Evolutionary conservation across 2,329 filamentous ascomycete genomes (phyloP).

Genomic region (Setomelanomma holmii): DNA sequence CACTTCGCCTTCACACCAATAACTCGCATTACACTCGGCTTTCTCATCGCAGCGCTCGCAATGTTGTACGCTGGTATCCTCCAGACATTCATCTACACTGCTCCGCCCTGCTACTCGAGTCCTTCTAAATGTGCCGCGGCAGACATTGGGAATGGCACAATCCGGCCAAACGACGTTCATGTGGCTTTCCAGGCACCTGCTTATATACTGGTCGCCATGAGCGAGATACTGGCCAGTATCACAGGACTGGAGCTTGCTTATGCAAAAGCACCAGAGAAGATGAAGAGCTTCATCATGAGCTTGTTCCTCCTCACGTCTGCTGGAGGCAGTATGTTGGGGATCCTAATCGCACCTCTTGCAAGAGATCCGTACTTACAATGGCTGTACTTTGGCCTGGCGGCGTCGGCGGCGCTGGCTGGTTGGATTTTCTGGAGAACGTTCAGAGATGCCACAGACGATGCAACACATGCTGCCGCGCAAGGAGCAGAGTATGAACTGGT

Average conservation of each 20-base stretch:
- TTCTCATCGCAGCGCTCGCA: constrained; percentile 60
- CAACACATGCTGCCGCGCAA: constrained; percentile 4
- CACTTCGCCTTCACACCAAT: constrained; percentile 57
- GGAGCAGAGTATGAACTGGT: constrained; percentile 25
- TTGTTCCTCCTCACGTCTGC: constrained; percentile 68
- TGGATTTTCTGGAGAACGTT: constrained; percentile 62
- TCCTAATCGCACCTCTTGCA: constrained; percentile 66
- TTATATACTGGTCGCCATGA: constrained; percentile 54
- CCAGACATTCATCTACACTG: constrained; percentile 63
- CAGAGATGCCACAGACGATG: constrained; percentile 23
- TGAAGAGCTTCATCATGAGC: constrained; percentile 60
- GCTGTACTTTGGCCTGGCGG: constrained; percentile 68
- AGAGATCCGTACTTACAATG: constrained; percentile 71
- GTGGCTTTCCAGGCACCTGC: constrained; percentile 55
- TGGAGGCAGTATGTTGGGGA: constrained; percentile 65
- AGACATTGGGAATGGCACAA: constrained; percentile 37
- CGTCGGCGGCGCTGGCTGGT: constrained; percentile 57
- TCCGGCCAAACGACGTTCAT: constrained; percentile 52
- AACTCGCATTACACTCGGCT: constrained; percentile 61
- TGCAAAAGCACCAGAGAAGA: constrained; percentile 54
- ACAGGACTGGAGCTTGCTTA: constrained; percentile 58
- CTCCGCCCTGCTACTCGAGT: constrained; percentile 60
- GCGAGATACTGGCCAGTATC: constrained; percentile 57
- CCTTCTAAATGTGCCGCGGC: constrained; percentile 49
- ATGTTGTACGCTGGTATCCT: constrained; percentile 65